phyloP scores from a whole-genome alignment of 2,329 filamentous ascomycete species.

The Nothophaeocryptopus gaeumannii region DNA sequence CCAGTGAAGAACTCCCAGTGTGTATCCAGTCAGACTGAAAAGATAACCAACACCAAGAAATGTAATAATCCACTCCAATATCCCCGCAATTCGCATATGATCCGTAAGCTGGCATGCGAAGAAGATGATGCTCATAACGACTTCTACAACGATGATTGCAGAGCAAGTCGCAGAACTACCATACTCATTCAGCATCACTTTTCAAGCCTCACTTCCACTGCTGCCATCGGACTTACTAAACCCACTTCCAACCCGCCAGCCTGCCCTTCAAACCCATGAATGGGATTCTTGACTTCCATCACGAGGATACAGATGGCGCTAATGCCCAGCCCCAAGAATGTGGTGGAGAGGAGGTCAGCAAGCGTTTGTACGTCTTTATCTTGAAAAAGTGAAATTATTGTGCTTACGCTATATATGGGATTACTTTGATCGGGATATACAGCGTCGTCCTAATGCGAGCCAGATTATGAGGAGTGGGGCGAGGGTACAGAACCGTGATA shows the following conservation, averaged over 20 bases:
- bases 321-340: background rate
- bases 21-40: background rate
- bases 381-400: no score
- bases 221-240: no score
- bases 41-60: constrained; percentile 4
- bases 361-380: no score
- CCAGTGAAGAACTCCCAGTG: background rate
- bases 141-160: background rate
- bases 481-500: constrained; percentile 1
- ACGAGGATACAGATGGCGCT: background rate
- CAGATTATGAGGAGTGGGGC: constrained; percentile 3
- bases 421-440: constrained; percentile 8
- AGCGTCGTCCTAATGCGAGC: constrained; percentile 1
- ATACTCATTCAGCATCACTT: background rate
- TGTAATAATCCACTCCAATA: background rate
- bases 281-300: constrained; percentile 1
- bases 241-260: background rate
- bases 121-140: background rate
- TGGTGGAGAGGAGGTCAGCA: constrained; percentile 2
- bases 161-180: background rate
- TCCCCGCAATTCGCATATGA: constrained; percentile 5
- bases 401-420: constrained; percentile 9
- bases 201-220: no score
- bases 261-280: background rate
- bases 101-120: constrained; percentile 1